Percentiles rank a stretch among this genome's conserved stretches.
Evolutionary conservation across 1,139 yeast genomes (phyloP).

Genomic region (Blastobotrys capitulatus): DNA sequence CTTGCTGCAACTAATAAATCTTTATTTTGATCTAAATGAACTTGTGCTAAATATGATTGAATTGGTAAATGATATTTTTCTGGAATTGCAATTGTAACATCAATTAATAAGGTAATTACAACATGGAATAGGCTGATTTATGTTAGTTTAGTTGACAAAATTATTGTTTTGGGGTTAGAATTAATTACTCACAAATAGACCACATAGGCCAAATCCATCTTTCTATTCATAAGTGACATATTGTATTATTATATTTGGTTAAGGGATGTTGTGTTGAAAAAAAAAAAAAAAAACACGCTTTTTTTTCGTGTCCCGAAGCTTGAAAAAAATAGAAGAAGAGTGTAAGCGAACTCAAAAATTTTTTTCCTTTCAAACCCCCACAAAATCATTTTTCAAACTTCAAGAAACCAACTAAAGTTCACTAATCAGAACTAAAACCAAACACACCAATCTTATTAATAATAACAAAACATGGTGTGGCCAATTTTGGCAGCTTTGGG

Average conservation of each 20-base stretch:
- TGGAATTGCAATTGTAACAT: slow-evolving; percentile 67
- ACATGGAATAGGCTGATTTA: slow-evolving; percentile 47
- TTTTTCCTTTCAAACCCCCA: no score
- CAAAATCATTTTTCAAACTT: no score
- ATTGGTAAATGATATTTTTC: slow-evolving; percentile 40
- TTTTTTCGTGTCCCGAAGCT: no score
- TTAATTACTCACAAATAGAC: slow-evolving; percentile 37
- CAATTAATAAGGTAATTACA: slow-evolving; percentile 70
- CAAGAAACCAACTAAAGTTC: no score
- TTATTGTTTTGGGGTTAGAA: no score
- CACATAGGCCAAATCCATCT: slow-evolving; percentile 48
- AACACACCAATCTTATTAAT: no score
- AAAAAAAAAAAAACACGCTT: background rate
- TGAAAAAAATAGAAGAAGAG: no score
- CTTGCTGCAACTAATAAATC: slow-evolving; percentile 62
- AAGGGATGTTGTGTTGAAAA: background rate
- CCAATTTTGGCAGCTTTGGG: slow-evolving; percentile 24
- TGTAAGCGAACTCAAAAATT: no score
- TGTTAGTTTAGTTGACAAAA: background rate
- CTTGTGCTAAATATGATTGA: slow-evolving; percentile 46
- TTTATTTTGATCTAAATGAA: slow-evolving; percentile 58
- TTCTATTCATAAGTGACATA: slow-evolving; percentile 12
- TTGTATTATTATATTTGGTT: background rate
- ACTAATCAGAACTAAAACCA: no score
- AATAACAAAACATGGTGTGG: slow-evolving; percentile 15